Conservation (phyloP, 331 rosid genomes). For the Pyracantha coccinea region DNA sequence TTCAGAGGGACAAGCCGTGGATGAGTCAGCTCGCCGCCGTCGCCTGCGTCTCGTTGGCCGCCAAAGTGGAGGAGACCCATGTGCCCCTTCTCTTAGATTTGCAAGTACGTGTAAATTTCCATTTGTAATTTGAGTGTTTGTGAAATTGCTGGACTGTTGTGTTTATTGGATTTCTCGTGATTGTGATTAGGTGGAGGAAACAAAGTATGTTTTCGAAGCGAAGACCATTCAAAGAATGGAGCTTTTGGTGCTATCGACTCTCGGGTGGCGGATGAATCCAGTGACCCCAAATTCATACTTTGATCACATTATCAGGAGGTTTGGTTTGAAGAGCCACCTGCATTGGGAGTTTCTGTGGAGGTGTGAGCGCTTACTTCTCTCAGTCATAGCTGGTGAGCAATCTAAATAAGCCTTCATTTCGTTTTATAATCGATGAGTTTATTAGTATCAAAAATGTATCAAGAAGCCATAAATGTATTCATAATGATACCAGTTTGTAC, state of each 20-base stretch:
- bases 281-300: constrained; percentile 87
- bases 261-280: constrained; percentile 88
- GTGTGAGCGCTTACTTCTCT: constrained; percentile 67
- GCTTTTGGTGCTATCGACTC: constrained; percentile 77
- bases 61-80: constrained; percentile 79
- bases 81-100: constrained; percentile 52
- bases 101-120: too few species aligned
- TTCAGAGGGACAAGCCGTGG: constrained; percentile 74
- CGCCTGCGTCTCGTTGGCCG: constrained; percentile 82
- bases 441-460: background rate
- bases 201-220: constrained; percentile 68
- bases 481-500: background rate
- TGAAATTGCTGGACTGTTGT: too few species aligned
- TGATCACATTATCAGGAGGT: constrained; percentile 69
- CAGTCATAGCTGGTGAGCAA: constrained; percentile 51
- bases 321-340: constrained; percentile 56
- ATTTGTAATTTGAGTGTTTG: too few species aligned
- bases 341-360: constrained; percentile 75
- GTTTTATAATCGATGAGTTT: background rate
- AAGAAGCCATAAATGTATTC: background rate
- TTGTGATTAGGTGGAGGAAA: constrained; percentile 58
- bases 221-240: constrained; percentile 92
- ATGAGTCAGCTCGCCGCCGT: constrained; percentile 74
- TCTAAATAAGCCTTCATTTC: background rate
- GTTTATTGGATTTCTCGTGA: background rate